Evolutionary conservation across 306 rosid species (phyloP).

Genomic region (Astragalus glycyphyllos): DNA sequence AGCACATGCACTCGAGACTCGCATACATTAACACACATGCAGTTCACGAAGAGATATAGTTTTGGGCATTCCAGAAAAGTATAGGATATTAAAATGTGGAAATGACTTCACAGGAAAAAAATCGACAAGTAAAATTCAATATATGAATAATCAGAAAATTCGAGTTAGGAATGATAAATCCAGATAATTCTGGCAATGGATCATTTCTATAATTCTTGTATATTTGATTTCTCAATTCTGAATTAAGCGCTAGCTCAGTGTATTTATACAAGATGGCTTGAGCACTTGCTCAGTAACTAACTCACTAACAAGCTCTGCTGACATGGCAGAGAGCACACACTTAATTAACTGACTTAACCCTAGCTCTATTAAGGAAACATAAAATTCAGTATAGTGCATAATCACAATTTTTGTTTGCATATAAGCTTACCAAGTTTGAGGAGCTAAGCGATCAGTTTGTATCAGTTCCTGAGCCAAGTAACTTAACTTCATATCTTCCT

Average conservation of each 20-base stretch:
- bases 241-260: too few species aligned
- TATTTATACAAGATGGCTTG: too few species aligned
- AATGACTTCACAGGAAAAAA: background rate
- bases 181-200: too few species aligned
- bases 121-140: too few species aligned
- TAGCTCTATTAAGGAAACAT: background rate
- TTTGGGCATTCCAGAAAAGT: constrained; percentile 19
- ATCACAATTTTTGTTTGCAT: constrained; percentile 24
- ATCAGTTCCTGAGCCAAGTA: constrained; percentile 91
- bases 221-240: too few species aligned
- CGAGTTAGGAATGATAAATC: background rate
- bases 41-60: background rate
- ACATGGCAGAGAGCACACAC: too few species aligned
- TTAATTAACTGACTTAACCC: too few species aligned
- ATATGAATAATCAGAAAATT: background rate
- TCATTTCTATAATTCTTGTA: too few species aligned
- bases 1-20: background rate
- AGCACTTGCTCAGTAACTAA: too few species aligned
- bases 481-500: constrained; percentile 98
- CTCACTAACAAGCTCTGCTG: too few species aligned
- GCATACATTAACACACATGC: too few species aligned
- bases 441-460: constrained; percentile 93
- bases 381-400: constrained; percentile 13
- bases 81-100: constrained; percentile 12
- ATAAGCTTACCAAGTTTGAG: constrained; percentile 87